Evolutionary conservation across 306 rosid genomes (phyloP), one percentile per base, ranked within the genome.

Genomic region (Cucumis cinereus): DNA sequence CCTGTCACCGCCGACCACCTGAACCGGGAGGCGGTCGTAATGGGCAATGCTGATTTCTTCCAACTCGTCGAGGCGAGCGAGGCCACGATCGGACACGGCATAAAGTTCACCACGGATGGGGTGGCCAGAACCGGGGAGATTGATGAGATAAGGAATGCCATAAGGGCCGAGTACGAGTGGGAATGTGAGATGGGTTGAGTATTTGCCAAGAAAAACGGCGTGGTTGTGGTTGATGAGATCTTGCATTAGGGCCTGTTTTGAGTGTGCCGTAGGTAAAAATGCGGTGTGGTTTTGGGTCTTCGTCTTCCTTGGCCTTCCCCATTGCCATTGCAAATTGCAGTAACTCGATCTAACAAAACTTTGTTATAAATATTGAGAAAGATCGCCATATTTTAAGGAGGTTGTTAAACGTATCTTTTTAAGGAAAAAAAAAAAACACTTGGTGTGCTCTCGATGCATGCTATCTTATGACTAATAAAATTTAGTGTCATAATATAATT

Each of bases 61-160:
- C 20, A 87, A 80, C 17, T 82, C 85, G 61, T 93, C 98, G 1
- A 93, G 68, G 1, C 49, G 59, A 73, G 47, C 43, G 61, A 93
- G 82, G 0, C 93, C 97, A 0, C 12, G 77, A 30, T 68, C 59
- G 0, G 93, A 80, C 0, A 87, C 87, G 4, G 85, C 79, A 79
- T 87, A 91, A 10, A 89, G 62, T 82, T 93, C 97, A 43, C 97
- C 97, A 69, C 55, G 83, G 24, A 91, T 74, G 4, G 24, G 83
- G 2, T 73, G 79, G 4, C 89, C 93, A 17, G 78, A 73, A 33
- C 96, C 90, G 38, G 91, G 89, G 0, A 84, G 77, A 77, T 87
- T 82, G 82, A 93, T 84, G 7, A 93, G 86, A 79, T 87, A 93
- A 0, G 93, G 91, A 38, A 91, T 81, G 2, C 91, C 97, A 71